Evolutionary conservation across 2,329 filamentous ascomycete species (phyloP).

Genomic region (Colletotrichum sp.): DNA sequence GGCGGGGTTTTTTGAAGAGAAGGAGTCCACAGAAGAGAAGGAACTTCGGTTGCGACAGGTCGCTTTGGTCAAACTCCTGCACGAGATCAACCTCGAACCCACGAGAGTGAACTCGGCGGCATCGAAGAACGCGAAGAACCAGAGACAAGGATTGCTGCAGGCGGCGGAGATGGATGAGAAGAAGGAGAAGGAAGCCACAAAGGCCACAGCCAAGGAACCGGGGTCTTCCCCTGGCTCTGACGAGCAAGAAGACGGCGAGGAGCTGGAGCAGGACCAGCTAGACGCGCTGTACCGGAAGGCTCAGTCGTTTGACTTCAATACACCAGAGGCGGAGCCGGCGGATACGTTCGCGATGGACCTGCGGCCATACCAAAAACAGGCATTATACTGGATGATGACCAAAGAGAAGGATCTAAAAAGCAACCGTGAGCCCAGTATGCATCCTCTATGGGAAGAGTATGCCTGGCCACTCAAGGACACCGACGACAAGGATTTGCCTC

Average conservation of each 20-base stretch:
- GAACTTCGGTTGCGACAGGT: constrained; percentile 84
- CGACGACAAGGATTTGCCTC: constrained; percentile 77
- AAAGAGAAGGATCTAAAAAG: constrained; percentile 85
- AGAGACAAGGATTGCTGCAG: constrained; percentile 81
- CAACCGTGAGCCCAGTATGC: constrained; percentile 81
- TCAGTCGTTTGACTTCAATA: constrained; percentile 94
- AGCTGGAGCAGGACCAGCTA: constrained; percentile 94
- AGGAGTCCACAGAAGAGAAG: constrained; percentile 86
- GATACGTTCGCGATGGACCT: constrained; percentile 82
- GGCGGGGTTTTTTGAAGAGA: constrained; percentile 79
- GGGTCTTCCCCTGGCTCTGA: constrained; percentile 62
- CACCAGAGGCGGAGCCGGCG: constrained; percentile 83
- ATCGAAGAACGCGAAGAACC: constrained; percentile 77
- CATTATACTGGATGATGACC: constrained; percentile 92
- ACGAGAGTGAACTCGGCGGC: constrained; percentile 75
- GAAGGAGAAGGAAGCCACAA: constrained; percentile 61
- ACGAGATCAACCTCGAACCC: constrained; percentile 85
- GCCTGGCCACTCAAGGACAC: constrained; percentile 86
- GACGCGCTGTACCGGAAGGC: constrained; percentile 95
- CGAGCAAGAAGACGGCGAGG: constrained; percentile 84
- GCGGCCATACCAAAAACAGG: constrained; percentile 93
- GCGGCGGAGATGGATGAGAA: constrained; percentile 90
- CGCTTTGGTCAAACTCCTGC: constrained; percentile 84
- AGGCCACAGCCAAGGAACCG: constrained; percentile 32
- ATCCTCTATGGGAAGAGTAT: constrained; percentile 98